Evolutionary conservation across 768 basidiomycete species (phyloP).

Genomic region (Mycena alexandri): DNA sequence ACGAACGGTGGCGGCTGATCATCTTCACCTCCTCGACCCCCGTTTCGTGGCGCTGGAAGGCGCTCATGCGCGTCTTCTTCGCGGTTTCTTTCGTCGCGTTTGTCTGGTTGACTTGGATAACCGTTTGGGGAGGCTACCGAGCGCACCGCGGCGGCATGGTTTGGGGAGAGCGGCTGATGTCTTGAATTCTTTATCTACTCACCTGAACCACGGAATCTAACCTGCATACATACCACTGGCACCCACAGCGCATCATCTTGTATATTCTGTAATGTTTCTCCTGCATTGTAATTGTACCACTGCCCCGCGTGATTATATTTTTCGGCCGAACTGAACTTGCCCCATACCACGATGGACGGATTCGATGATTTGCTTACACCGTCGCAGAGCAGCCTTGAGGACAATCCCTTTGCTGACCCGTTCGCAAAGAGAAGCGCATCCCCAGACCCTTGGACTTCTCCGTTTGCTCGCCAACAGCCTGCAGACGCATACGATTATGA

Average conservation of each 20-base stretch:
- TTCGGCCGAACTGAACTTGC: too few species aligned
- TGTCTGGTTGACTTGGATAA: constrained; percentile 71
- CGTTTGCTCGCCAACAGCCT: constrained; percentile 54
- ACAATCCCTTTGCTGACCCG: constrained; percentile 82
- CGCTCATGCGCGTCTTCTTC: constrained; percentile 71
- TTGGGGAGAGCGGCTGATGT: constrained; percentile 86
- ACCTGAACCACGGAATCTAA: too few species aligned
- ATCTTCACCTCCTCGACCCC: constrained; percentile 82
- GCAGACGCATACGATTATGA: constrained; percentile 35
- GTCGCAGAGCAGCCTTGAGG: constrained; percentile 72
- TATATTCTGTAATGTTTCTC: constrained; percentile 9
- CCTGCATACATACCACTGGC: not conserved
- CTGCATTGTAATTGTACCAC: constrained; percentile 24
- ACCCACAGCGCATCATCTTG: constrained; percentile 19
- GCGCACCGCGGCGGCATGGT: constrained; percentile 82
- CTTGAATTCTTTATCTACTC: constrained; percentile 51
- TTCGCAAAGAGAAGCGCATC: constrained; percentile 77
- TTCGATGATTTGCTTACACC: constrained; percentile 82
- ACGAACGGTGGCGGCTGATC: constrained; percentile 79
- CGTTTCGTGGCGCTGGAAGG: constrained; percentile 80
- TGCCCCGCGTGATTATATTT: not conserved
- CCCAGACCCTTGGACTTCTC: constrained; percentile 83
- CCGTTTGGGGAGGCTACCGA: constrained; percentile 74
- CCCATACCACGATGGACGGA: constrained; percentile 65
- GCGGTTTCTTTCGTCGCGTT: constrained; percentile 68